Conservation (phyloP, 2,329 filamentous ascomycete genomes). For the Ploettnerulaceae sp. region DNA sequence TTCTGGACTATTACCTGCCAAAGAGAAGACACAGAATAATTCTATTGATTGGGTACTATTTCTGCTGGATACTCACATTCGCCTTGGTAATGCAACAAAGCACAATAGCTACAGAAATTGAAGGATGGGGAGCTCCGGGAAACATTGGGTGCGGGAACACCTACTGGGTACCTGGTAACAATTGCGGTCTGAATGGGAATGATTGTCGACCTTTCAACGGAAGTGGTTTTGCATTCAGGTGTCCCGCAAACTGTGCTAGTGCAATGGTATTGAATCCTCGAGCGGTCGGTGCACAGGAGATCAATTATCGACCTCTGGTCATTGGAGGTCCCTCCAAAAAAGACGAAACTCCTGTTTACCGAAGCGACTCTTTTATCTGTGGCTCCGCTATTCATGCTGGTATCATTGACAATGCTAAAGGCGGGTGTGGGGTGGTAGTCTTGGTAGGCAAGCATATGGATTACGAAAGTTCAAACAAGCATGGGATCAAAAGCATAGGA, state of each 20-base stretch:
- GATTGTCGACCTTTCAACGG: slow-evolving; percentile 71
- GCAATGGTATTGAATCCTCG: slow-evolving; percentile 64
- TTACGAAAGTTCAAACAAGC: slow-evolving; percentile 59
- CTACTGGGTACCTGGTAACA: slow-evolving; percentile 67
- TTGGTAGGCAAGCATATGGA: slow-evolving; percentile 63
- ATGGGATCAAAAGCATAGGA: slow-evolving; percentile 69
- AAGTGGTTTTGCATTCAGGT: slow-evolving; percentile 67
- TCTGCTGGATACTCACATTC: slow-evolving; percentile 66
- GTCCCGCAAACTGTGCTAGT: slow-evolving; percentile 65
- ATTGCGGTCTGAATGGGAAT: slow-evolving; percentile 69
- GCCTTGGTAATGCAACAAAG: slow-evolving; percentile 62
- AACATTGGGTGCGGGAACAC: slow-evolving; percentile 62
- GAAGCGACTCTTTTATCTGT: slow-evolving; percentile 86
- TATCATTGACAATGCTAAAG: slow-evolving; percentile 63
- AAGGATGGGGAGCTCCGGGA: slow-evolving; percentile 61
- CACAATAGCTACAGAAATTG: slow-evolving; percentile 54
- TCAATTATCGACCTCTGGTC: slow-evolving; percentile 60
- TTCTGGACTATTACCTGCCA: slow-evolving; percentile 60
- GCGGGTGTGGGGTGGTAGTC: slow-evolving; percentile 77
- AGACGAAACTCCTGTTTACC: slow-evolving; percentile 56
- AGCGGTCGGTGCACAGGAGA: slow-evolving; percentile 66
- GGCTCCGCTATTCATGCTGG: slow-evolving; percentile 80
- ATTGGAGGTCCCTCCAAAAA: slow-evolving; percentile 58
- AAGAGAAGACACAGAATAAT: slow-evolving; percentile 53
- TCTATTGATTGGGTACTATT: slow-evolving; percentile 55